phyloP scores from a whole-genome alignment of 768 basidiomycete genomes.

The Pisolithus orientalis region DNA sequence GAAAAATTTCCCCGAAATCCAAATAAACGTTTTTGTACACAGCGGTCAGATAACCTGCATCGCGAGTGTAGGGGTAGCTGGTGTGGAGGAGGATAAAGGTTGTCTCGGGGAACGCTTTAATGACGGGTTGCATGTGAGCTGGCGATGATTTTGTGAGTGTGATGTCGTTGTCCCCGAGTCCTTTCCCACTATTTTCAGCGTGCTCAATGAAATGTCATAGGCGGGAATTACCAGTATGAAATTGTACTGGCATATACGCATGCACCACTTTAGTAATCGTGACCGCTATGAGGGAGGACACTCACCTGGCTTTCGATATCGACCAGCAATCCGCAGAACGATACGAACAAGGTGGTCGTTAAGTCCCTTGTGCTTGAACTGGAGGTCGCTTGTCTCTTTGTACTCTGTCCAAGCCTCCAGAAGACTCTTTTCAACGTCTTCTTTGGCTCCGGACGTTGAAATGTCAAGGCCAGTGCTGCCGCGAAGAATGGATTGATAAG shows the following conservation, averaged over 20 bases:
- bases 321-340: constrained; percentile 46
- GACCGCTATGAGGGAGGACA: background rate
- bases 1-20: constrained; percentile 79
- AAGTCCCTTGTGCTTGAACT: constrained; percentile 53
- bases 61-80: constrained; percentile 72
- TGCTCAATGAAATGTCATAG: background rate
- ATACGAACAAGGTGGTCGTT: constrained; percentile 63
- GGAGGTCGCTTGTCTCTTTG: constrained; percentile 33
- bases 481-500: background rate
- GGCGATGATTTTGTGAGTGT: constrained; percentile 53
- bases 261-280: background rate
- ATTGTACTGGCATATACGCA: constrained; percentile 51
- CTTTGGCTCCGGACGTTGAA: constrained; percentile 16
- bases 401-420: constrained; percentile 29
- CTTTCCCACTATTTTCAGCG: constrained; percentile 1
- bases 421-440: constrained; percentile 28
- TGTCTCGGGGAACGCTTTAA: constrained; percentile 55
- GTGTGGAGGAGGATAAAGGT: constrained; percentile 67
- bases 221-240: constrained; percentile 51
- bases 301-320: constrained; percentile 55
- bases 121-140: constrained; percentile 60
- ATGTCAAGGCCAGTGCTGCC: constrained; percentile 61
- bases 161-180: constrained; percentile 73
- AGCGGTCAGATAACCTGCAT: constrained; percentile 70
- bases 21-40: constrained; percentile 71